Evolutionary conservation across 148 eudicot genomes (phyloP), one percentile per base, ranked within the genome.

Genomic region (Heliamphora exappendiculata): DNA sequence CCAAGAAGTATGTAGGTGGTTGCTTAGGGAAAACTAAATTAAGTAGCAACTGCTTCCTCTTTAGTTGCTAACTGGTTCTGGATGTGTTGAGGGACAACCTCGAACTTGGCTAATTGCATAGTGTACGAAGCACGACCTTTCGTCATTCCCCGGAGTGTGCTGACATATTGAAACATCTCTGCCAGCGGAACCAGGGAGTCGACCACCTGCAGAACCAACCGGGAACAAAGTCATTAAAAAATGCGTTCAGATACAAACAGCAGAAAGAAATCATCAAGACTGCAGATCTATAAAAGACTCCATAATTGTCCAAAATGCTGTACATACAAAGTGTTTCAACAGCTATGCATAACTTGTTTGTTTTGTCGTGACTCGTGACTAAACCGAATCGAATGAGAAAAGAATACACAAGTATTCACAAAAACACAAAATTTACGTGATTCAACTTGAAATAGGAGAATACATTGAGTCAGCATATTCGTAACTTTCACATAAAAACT

Each of bases 131-230:
- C 98, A 28, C 98, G 93, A 3, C 98, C 98, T 81, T 94, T 92
- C 51, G 98, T 92, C 94, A 89, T 91, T 41, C 97, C 94, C 58
- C 98, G 82, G 51, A 94, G 82, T 10, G 92, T 92, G 79, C 94
- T 95, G 13, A 92, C 97, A 41, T 95, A 95, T 62, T 92, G 96
- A 74, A 95, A 95, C 98, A 95, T 95, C 89, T 95, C 98, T 7
- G 94, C 96, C 57, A 95, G 78, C 0, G 98, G 98, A 73, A 95
- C 98, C 80, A 92, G 70, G 45, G 93, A 72, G 81, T 94, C 96
- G n/a, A 94, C 94, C 67, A 89, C 91, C 97, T 95, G 86, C 72
- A 86, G 20, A 75, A 64, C 42, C 58, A 75, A 64, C 42, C 58
- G 22, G 31, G 55, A 45, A 54, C 28, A 42, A n/a, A 41, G 54